Evolutionary conservation across 768 basidiomycete genomes (phyloP).

Genomic region (Austroboletus festivus): DNA sequence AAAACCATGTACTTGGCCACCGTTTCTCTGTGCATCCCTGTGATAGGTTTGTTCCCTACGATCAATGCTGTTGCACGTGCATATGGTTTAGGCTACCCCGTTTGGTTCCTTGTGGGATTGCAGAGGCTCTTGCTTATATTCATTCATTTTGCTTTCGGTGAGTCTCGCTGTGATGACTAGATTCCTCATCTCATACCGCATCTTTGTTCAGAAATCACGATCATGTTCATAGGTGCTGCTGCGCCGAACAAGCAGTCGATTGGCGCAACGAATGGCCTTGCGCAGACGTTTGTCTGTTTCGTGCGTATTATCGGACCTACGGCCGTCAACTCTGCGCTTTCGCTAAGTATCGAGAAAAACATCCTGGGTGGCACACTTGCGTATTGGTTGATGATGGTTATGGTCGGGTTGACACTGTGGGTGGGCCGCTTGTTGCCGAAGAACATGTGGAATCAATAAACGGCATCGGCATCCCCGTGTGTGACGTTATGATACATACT

Average conservation of each 20-base stretch:
- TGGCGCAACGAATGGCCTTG: constrained; percentile 67
- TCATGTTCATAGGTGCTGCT: constrained; percentile 64
- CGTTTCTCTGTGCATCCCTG: constrained; percentile 45
- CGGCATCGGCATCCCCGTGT: too few species aligned
- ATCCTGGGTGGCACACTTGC: constrained; percentile 57
- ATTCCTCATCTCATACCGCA: neutral
- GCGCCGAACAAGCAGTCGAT: constrained; percentile 66
- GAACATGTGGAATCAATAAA: constrained; percentile 18
- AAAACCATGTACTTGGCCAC: constrained; percentile 53
- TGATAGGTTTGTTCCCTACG: constrained; percentile 41
- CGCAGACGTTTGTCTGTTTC: constrained; percentile 27
- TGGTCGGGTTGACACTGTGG: constrained; percentile 30
- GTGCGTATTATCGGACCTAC: constrained; percentile 30
- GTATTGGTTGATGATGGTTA: constrained; percentile 38
- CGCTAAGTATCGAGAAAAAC: constrained; percentile 27
- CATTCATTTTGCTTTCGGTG: constrained; percentile 53
- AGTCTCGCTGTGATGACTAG: constrained; percentile 18
- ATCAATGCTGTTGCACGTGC: constrained; percentile 38
- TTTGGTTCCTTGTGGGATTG: constrained; percentile 50
- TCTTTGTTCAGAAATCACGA: constrained; percentile 50
- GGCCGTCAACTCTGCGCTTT: constrained; percentile 26
- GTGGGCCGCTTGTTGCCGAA: constrained; percentile 34
- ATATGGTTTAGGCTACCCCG: constrained; percentile 36
- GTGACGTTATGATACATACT: too few species aligned
- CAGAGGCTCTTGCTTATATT: constrained; percentile 47